Evolutionary conservation across 2,329 filamentous ascomycete genomes (phyloP).

Genomic region (Microcyclosporella mali): DNA sequence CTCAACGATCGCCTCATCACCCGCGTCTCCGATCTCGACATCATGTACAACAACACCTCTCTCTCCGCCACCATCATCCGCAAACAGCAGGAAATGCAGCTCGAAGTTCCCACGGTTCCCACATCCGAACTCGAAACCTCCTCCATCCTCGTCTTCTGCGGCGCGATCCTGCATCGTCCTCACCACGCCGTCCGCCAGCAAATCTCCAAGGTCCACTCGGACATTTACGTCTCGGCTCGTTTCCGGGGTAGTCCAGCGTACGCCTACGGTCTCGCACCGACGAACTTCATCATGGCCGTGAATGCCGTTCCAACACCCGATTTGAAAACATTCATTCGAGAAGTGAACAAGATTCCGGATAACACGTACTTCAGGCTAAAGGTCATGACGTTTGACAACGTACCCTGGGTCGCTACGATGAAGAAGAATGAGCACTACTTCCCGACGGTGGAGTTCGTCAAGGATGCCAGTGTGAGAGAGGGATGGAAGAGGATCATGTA

Average conservation of each 20-base stretch:
- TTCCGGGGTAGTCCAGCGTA: constrained; percentile 77
- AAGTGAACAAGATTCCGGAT: constrained; percentile 82
- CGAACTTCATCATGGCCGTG: constrained; percentile 95
- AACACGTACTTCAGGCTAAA: constrained; percentile 97
- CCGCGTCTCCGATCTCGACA: constrained; percentile 81
- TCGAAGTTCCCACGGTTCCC: constrained; percentile 76
- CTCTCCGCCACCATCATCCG: constrained; percentile 83
- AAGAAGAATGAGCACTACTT: constrained; percentile 99
- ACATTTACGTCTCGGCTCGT: constrained; percentile 89
- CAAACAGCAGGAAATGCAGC: constrained; percentile 68
- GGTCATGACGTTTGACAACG: constrained; percentile 97
- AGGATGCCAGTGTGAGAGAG: constrained; percentile 46
- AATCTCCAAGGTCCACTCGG: constrained; percentile 91
- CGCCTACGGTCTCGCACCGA: constrained; percentile 87
- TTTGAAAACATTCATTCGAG: constrained; percentile 69
- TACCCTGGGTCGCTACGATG: constrained; percentile 99
- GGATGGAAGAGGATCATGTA: constrained; percentile 56
- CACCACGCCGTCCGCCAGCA: constrained; percentile 96
- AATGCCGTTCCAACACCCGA: constrained; percentile 83
- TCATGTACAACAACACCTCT: constrained; percentile 86
- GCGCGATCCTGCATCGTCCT: constrained; percentile 83
- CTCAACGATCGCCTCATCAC: constrained; percentile 91
- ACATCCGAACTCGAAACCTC: constrained; percentile 90
- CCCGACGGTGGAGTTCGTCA: constrained; percentile 60
- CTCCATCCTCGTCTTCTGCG: constrained; percentile 88